A percentile compares a stretch with the other conserved stretches of the same genome.
These are phyloP conservation scores for Penicillium sp. DNA, from an alignment of 2,329 filamentous ascomycete species.

Conservation along the genomic window DNA sequence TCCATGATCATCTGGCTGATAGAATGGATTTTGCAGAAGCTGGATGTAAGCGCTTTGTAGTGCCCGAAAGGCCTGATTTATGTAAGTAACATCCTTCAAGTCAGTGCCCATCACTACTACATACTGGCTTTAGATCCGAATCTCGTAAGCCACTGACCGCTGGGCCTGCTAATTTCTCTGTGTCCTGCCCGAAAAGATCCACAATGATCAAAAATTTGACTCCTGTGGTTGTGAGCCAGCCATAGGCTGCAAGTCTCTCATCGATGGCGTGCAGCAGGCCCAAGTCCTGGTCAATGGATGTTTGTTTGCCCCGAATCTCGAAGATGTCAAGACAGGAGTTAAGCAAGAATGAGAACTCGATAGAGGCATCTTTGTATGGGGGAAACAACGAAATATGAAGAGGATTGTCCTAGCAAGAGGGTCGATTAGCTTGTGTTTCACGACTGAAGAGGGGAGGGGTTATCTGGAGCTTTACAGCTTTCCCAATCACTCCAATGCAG, in stretches of 20 bases:
- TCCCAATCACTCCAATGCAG: slow-evolving; percentile 88
- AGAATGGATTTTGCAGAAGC: slow-evolving; percentile 90
- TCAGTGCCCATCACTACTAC: slow-evolving; percentile 26
- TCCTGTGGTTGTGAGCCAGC: slow-evolving; percentile 93
- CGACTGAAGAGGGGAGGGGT: not conserved
- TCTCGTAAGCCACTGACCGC: slow-evolving; percentile 65
- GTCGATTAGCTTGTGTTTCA: not conserved
- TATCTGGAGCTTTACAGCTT: slow-evolving; percentile 59
- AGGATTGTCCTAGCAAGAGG: slow-evolving; percentile 77
- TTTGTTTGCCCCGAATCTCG: slow-evolving; percentile 70
- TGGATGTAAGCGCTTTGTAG: slow-evolving; percentile 89
- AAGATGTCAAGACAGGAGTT: slow-evolving; percentile 92
- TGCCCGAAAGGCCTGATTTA: slow-evolving; percentile 68
- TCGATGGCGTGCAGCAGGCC: slow-evolving; percentile 90
- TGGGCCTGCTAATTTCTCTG: slow-evolving; percentile 30
- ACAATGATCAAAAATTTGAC: slow-evolving; percentile 85
- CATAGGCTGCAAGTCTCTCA: slow-evolving; percentile 87
- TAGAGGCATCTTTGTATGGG: slow-evolving; percentile 56
- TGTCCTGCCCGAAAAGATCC: slow-evolving; percentile 71
- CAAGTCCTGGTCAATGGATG: slow-evolving; percentile 72
- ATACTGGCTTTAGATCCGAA: slow-evolving; percentile 76
- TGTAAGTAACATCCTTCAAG: slow-evolving; percentile 4
- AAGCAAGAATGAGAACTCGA: slow-evolving; percentile 87
- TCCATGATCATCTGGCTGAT: slow-evolving; percentile 75
- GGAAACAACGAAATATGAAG: slow-evolving; percentile 90